These are phyloP conservation scores for Sporothrix schenckii DNA, from an alignment of 2,329 filamentous ascomycete species.

Conservation along the genomic window DNA sequence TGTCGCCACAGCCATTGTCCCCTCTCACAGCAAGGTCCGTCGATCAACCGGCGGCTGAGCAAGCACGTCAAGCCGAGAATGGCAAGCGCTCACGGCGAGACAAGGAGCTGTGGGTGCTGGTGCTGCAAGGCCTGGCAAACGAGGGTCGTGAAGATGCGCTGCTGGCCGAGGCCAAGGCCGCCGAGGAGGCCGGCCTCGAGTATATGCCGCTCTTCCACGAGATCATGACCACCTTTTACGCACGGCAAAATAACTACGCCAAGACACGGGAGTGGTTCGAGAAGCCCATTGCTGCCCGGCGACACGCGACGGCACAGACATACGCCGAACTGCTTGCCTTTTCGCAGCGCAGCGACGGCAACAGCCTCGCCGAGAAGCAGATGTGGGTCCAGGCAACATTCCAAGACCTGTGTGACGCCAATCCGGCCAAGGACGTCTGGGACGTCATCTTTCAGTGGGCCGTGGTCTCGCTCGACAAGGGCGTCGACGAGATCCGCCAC, in stretches of 20 bases:
- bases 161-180: slow-evolving; percentile 48
- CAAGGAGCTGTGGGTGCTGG: slow-evolving; percentile 50
- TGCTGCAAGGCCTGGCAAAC: slow-evolving; percentile 64
- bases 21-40: background rate
- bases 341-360: slow-evolving; percentile 50
- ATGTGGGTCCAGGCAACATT: slow-evolving; percentile 67
- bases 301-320: slow-evolving; percentile 50
- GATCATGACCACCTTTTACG: slow-evolving; percentile 65
- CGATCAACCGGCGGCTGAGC: slow-evolving; percentile 1
- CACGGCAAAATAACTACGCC: slow-evolving; percentile 58
- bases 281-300: slow-evolving; percentile 51
- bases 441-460: slow-evolving; percentile 77
- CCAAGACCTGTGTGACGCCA: slow-evolving; percentile 51
- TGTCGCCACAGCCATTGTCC: slow-evolving; percentile 5
- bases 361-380: slow-evolving; percentile 44
- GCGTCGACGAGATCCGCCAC: slow-evolving; percentile 69
- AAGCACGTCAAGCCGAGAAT: slow-evolving; percentile 9
- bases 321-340: slow-evolving; percentile 62
- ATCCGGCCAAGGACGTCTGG: slow-evolving; percentile 61
- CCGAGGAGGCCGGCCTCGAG: slow-evolving; percentile 49
- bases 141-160: slow-evolving; percentile 64
- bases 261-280: slow-evolving; percentile 70
- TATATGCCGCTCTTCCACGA: slow-evolving; percentile 54
- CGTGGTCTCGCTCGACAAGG: slow-evolving; percentile 67
- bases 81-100: slow-evolving; percentile 36